Base-by-base conservation (phyloP, 2,329 filamentous ascomycete species). In the Cladosporium sp. region DNA sequence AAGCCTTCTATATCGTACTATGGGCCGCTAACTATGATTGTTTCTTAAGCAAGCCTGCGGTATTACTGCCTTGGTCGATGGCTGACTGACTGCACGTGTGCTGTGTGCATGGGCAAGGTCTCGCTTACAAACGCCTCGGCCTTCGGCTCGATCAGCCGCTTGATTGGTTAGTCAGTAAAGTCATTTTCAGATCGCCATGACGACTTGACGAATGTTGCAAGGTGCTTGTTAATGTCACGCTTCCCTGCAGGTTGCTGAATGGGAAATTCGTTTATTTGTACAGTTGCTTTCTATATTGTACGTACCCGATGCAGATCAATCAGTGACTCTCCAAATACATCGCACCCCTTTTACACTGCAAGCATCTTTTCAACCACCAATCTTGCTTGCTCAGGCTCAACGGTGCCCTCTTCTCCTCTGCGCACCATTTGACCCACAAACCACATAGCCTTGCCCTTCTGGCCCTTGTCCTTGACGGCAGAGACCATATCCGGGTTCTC, bases 351-450 rank as follows among this genome's bases (percentile, higher is more conserved):
- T 33, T 8, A 55, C 14, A 63, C 49, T 52, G 40, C 68, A 58
- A 87, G 77, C 52, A 87, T 70, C 71, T 82, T 78, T 65, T 80
- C 79, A 37, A 90, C 74, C 12, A 85, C 79, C 65, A 79, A 77
- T 73, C 85, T 84, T 11, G 87, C 88, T 71, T 82, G 82, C 65
- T 81, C 80, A 5, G 88, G 85, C 75, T 90, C 86, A 7, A 90
- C 83, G 1, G 85, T 85, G 0, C 87, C 87, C 66, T 86, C 85
- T 31, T 83, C 81, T 31, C 86, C 86, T 67, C 79, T 78, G 53
- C 85, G 80, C 78, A 90, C 87, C 85, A 91, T 89, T 75, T 89
- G 85, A 12, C 89, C 89, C 16, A 91, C 84, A 70, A 91, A 85
- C 80, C 85, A 91, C 71, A 86, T 87, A 7, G 89, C 75, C 75